Evolutionary conservation across 2,329 filamentous ascomycete species (phyloP).

Genomic region (Aspergillus chevalieri): DNA sequence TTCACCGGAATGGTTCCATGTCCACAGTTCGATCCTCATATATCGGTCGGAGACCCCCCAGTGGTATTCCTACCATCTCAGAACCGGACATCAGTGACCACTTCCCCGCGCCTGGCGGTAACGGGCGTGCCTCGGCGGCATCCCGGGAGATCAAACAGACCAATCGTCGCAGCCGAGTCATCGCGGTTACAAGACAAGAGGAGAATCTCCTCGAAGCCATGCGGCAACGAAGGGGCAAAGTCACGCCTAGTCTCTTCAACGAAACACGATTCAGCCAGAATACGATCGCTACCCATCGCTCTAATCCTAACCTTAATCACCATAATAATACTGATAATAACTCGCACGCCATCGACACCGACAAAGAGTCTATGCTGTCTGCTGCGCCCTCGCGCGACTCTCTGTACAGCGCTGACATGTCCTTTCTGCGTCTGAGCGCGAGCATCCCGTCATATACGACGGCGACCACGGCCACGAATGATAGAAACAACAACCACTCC

Average conservation of each 20-base stretch:
- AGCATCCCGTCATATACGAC: constrained; percentile 20
- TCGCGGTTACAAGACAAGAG: constrained; percentile 50
- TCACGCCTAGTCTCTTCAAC: constrained; percentile 38
- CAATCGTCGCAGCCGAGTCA: constrained; percentile 41
- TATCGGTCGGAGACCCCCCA: constrained; percentile 19
- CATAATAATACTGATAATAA: not conserved
- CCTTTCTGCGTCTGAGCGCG: constrained; percentile 36
- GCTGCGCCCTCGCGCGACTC: constrained; percentile 25
- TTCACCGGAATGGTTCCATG: constrained; percentile 18
- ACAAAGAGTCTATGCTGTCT: constrained; percentile 25
- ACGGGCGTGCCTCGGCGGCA: constrained; percentile 1
- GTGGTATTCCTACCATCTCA: constrained; percentile 27
- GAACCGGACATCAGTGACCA: constrained; percentile 26
- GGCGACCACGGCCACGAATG: not conserved
- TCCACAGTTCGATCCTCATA: constrained; percentile 22
- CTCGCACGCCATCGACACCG: constrained; percentile 12
- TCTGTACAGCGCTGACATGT: constrained; percentile 32
- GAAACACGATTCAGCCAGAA: constrained; percentile 9
- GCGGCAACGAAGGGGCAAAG: constrained; percentile 42
- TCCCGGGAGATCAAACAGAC: constrained; percentile 21
- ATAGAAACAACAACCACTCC: no score
- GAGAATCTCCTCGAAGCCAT: constrained; percentile 48
- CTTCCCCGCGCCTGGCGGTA: constrained; percentile 16
- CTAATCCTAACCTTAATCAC: constrained; percentile 1
- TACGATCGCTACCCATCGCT: not conserved